phyloP scores from a whole-genome alignment of 352 stramenopile species.

The Thalassiosira livingstoniorum region DNA sequence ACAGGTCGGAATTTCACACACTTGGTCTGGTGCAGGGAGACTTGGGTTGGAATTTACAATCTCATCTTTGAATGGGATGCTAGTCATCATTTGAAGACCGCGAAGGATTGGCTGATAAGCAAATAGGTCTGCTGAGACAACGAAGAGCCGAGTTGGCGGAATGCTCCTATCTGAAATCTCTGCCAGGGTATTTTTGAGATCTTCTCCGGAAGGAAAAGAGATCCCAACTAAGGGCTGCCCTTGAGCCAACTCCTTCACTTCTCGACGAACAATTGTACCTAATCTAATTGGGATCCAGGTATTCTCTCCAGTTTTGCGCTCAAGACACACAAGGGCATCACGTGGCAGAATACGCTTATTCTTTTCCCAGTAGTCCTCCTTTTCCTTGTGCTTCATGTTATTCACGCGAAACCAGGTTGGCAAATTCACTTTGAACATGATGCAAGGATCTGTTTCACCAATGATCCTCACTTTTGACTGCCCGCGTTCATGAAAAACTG shows the following conservation, averaged over 20 bases:
- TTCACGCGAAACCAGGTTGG: slow-evolving; percentile 35
- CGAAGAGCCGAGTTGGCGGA: slow-evolving; percentile 24
- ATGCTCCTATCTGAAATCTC: slow-evolving; percentile 22
- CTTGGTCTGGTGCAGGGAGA: neutral
- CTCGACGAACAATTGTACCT: slow-evolving; percentile 32
- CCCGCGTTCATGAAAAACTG: slow-evolving; percentile 2
- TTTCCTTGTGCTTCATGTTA: slow-evolving; percentile 25
- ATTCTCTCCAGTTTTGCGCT: slow-evolving; percentile 19
- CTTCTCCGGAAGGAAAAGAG: slow-evolving; percentile 14
- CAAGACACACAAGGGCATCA: slow-evolving; percentile 31
- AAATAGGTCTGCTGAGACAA: slow-evolving; percentile 39
- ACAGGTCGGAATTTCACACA: slow-evolving; percentile 20
- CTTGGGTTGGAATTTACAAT: slow-evolving; percentile 22
- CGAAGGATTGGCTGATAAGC: slow-evolving; percentile 32
- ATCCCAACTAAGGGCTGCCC: slow-evolving; percentile 19
- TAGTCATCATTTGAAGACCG: slow-evolving; percentile 31
- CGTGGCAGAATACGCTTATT: slow-evolving; percentile 30
- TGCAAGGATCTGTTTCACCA: slow-evolving; percentile 29
- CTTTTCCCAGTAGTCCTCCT: slow-evolving; percentile 31
- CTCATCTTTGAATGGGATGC: slow-evolving; percentile 37
- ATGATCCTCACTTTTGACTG: neutral
- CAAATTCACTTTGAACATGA: slow-evolving; percentile 33
- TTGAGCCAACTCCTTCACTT: slow-evolving; percentile 6
- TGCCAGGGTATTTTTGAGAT: slow-evolving; percentile 18
- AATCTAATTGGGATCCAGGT: slow-evolving; percentile 22